Percentiles rank a stretch among this genome's conserved stretches.
Evolutionary conservation across 1,284 basidiomycete genomes (phyloP).

Genomic region (Cryptococcus sp.): DNA sequence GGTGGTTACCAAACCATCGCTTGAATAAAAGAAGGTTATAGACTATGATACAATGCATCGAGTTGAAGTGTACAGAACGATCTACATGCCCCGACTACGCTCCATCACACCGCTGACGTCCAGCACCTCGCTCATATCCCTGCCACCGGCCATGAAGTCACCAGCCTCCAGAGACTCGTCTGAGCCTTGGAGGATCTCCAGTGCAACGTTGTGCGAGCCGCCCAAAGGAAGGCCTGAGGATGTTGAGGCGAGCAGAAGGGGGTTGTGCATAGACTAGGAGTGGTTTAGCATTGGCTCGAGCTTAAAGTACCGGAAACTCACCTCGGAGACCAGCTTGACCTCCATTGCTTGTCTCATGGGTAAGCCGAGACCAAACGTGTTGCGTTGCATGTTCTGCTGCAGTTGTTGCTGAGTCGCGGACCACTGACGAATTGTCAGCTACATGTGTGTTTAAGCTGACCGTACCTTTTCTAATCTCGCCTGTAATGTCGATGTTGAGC

Average conservation of each 20-base stretch:
- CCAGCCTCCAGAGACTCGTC: slow-evolving; percentile 75
- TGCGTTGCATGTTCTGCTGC: slow-evolving; percentile 79
- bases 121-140: slow-evolving; percentile 36
- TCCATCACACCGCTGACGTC: slow-evolving; percentile 48
- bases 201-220: slow-evolving; percentile 67
- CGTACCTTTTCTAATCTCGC: slow-evolving; percentile 49
- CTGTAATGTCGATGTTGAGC: slow-evolving; percentile 43
- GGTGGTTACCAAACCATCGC: slow-evolving; percentile 22
- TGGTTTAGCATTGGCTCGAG: not conserved
- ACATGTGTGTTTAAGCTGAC: not conserved
- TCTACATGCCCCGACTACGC: slow-evolving; percentile 45
- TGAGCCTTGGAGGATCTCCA: slow-evolving; percentile 87
- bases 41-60: slow-evolving; percentile 29
- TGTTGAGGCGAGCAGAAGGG: slow-evolving; percentile 38
- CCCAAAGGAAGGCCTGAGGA: slow-evolving; percentile 46
- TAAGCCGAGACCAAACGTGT: slow-evolving; percentile 81
- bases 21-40: not conserved
- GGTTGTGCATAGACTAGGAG: slow-evolving; percentile 40
- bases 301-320: slow-evolving; percentile 54
- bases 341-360: slow-evolving; percentile 93
- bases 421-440: slow-evolving; percentile 64
- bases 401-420: slow-evolving; percentile 86
- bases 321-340: slow-evolving; percentile 76
- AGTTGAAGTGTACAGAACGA: not conserved
- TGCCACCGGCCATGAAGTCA: slow-evolving; percentile 64